Conservation (phyloP, 306 rosid species). For the Hylodesmum podocarpum region DNA sequence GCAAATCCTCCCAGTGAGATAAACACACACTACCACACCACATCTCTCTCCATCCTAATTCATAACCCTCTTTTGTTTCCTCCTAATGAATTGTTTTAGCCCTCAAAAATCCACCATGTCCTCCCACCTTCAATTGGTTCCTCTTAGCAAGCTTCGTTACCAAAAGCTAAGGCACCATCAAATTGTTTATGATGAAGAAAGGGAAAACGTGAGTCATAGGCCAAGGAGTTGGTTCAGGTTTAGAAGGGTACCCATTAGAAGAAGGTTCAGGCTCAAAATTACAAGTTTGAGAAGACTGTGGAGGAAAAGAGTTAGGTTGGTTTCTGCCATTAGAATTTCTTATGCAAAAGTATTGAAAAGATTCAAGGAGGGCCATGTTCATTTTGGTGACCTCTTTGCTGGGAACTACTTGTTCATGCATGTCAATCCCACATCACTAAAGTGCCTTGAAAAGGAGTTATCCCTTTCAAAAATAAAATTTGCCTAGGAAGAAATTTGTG, state of each 20-base stretch:
- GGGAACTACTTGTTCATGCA: constrained; percentile 83
- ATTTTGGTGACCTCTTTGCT: constrained; percentile 80
- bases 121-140: constrained; percentile 30
- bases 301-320: constrained; percentile 52
- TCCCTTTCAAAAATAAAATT: constrained; percentile 36
- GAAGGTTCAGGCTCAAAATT: constrained; percentile 59
- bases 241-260: constrained; percentile 44
- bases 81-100: neutral
- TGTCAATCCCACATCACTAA: constrained; percentile 57
- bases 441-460: constrained; percentile 36
- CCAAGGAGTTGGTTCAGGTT: constrained; percentile 50
- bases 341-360: constrained; percentile 48
- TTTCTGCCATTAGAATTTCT: constrained; percentile 46
- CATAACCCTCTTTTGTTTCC: neutral
- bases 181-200: constrained; percentile 23
- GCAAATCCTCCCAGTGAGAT: neutral
- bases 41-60: neutral
- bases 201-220: constrained; percentile 27
- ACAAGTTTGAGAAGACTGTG: constrained; percentile 60
- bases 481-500: neutral
- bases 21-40: no score
- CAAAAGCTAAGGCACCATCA: constrained; percentile 45
- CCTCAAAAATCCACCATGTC: constrained; percentile 28
- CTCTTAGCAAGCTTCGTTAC: constrained; percentile 45
- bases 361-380: constrained; percentile 57